These are phyloP conservation scores for Suhomyces wounanorum DNA, from an alignment of 1,139 yeast species.

Conservation along the genomic window DNA sequence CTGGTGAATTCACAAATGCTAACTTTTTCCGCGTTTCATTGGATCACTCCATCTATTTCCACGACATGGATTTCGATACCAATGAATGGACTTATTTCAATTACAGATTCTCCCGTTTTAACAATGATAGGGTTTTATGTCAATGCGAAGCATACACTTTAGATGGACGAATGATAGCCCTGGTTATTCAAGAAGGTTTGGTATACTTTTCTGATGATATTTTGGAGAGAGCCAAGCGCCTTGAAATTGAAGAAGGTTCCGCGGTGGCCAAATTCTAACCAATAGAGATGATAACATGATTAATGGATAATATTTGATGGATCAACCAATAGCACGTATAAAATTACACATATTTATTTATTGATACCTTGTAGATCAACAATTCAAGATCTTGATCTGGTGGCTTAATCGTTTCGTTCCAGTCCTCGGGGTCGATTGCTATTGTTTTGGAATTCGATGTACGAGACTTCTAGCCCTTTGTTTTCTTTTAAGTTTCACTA, in stretches of 20 bases:
- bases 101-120: conserved; percentile 35
- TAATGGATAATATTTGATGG: not conserved
- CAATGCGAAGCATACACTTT: conserved; percentile 31
- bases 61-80: conserved; percentile 38
- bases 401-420: not conserved
- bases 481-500: no score
- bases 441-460: not conserved
- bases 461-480: not conserved
- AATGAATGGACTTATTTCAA: conserved; percentile 44
- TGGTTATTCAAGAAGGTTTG: conserved; percentile 42
- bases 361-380: not conserved
- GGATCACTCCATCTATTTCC: conserved; percentile 44
- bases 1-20: conserved; percentile 8
- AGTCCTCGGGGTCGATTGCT: not conserved
- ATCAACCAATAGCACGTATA: not conserved
- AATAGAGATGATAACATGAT: not conserved
- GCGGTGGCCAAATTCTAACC: conserved; percentile 2
- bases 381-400: not conserved
- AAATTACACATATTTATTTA: not conserved
- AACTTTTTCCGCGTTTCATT: conserved; percentile 42
- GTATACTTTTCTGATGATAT: conserved; percentile 28
- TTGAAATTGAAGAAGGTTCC: not conserved
- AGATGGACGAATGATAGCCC: conserved; percentile 33
- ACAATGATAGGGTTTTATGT: conserved; percentile 38
- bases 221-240: conserved; percentile 18